phyloP scores from a whole-genome alignment of 2,329 filamentous ascomycete species.

The Rutstroemia sydowiana region DNA sequence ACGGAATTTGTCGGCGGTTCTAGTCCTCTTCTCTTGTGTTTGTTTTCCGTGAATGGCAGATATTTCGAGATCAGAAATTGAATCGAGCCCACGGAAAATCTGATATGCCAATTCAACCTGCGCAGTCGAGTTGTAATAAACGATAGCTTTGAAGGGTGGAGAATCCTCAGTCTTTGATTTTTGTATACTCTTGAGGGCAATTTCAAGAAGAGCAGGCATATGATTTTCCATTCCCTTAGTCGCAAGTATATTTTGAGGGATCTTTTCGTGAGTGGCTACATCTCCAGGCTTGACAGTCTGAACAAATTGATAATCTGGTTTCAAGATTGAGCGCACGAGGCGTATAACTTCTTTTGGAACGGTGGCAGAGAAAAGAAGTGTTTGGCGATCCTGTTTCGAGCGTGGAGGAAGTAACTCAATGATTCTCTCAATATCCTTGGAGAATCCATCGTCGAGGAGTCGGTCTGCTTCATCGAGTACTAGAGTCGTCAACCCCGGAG shows the following conservation, averaged over 20 bases:
- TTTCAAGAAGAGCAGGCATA: conserved; percentile 57
- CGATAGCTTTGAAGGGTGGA: conserved; percentile 80
- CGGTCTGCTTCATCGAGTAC: conserved; percentile 97
- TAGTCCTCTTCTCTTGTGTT: conserved; percentile 60
- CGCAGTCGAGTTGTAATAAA: conserved; percentile 79
- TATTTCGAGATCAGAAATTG: conserved; percentile 26
- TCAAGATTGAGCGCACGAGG: conserved; percentile 73
- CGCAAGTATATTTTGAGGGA: conserved; percentile 73
- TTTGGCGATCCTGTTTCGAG: conserved; percentile 65
- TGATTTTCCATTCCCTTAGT: no score
- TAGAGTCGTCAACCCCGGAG: conserved; percentile 70
- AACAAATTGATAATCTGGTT: conserved; percentile 75
- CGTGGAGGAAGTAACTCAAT: conserved; percentile 54
- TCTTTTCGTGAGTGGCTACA: conserved; percentile 71
- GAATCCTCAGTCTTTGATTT: no score
- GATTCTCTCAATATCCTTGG: conserved; percentile 57
- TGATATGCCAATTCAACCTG: conserved; percentile 59
- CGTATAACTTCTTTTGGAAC: conserved; percentile 76
- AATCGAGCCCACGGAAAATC: conserved; percentile 46
- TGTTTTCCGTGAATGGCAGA: conserved; percentile 69
- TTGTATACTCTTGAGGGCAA: no score
- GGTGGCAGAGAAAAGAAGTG: conserved; percentile 91
- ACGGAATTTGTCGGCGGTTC: conserved; percentile 66
- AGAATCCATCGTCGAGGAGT: conserved; percentile 92
- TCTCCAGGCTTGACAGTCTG: conserved; percentile 83